Conservation (phyloP, 2,329 filamentous ascomycete genomes). For the Stemphylium vesicarium region DNA sequence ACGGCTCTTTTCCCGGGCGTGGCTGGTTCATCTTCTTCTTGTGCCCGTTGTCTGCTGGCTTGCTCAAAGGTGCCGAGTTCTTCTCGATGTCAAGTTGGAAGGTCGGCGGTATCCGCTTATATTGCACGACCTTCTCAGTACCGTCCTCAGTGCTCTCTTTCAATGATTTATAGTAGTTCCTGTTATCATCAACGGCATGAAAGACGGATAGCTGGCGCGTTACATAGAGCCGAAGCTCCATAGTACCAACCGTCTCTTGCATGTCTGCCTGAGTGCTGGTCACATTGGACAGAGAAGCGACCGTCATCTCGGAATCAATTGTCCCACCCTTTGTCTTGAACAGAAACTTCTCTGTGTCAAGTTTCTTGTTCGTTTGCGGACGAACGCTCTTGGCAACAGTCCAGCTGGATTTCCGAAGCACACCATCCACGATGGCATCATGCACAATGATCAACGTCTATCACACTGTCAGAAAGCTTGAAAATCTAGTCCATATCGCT, state of each 20-base stretch:
- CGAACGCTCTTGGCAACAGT: conserved; percentile 16
- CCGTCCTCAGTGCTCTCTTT: neutral
- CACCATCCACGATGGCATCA: conserved; percentile 49
- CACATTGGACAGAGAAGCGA: conserved; percentile 74
- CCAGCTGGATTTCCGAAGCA: conserved; percentile 30
- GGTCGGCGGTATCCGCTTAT: conserved; percentile 27
- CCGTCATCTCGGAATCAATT: conserved; percentile 91
- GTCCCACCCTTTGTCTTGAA: conserved; percentile 48
- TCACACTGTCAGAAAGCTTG: neutral
- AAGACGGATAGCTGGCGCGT: conserved; percentile 27
- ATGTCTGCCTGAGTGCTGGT: conserved; percentile 9
- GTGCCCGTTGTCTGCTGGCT: neutral
- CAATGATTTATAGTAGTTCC: conserved; percentile 17
- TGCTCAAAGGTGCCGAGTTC: conserved; percentile 20
- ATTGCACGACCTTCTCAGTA: conserved; percentile 4
- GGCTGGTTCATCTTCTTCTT: conserved; percentile 12
- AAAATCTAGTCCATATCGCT: neutral
- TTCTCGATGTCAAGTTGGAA: conserved; percentile 30
- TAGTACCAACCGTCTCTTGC: conserved; percentile 33
- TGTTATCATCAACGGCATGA: conserved; percentile 12
- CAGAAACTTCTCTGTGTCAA: conserved; percentile 27
- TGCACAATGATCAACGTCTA: conserved; percentile 35
- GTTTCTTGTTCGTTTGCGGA: conserved; percentile 29
- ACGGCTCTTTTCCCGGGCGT: conserved; percentile 45
- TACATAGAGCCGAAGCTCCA: conserved; percentile 42